These are phyloP conservation scores for Gaultheria prostrata DNA, from an alignment of 148 eudicot genomes.

Conservation along the genomic window DNA sequence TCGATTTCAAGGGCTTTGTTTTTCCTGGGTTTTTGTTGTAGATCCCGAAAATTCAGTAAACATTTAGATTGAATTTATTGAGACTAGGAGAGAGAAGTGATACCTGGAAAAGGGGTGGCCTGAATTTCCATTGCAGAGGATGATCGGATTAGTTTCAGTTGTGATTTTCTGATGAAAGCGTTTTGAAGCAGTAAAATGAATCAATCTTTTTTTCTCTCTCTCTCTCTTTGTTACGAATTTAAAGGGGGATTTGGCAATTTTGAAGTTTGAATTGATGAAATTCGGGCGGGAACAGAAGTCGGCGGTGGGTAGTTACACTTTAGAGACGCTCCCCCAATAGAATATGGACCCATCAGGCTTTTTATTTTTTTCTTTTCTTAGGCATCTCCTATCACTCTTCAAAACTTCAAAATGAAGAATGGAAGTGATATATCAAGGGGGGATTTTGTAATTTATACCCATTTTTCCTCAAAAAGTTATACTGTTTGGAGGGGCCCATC, in stretches of 20 bases:
- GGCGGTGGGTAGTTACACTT: not conserved
- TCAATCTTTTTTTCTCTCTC: not conserved
- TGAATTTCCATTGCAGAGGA: not conserved
- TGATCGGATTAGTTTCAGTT: not conserved
- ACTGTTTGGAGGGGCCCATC: too few species aligned
- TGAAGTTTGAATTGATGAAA: constrained; percentile 8
- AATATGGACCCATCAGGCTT: not conserved
- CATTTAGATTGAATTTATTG: not conserved
- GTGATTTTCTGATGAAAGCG: not conserved
- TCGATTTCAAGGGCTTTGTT: constrained; percentile 20
- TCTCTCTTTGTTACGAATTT: not conserved
- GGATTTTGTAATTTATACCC: too few species aligned
- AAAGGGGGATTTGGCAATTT: not conserved
- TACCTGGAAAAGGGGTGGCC: constrained; percentile 6
- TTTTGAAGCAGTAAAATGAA: not conserved
- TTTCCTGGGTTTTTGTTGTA: constrained; percentile 15
- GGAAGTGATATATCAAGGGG: too few species aligned
- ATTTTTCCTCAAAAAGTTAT: too few species aligned
- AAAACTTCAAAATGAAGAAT: too few species aligned
- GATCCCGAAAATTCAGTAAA: too few species aligned
- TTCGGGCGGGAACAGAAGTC: not conserved
- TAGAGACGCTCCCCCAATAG: not conserved
- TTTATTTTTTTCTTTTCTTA: not conserved
- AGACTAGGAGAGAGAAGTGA: not conserved
- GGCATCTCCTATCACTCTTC: too few species aligned